Conservation (phyloP, 2,329 filamentous ascomycete species). For the Talaromyces islandicus region DNA sequence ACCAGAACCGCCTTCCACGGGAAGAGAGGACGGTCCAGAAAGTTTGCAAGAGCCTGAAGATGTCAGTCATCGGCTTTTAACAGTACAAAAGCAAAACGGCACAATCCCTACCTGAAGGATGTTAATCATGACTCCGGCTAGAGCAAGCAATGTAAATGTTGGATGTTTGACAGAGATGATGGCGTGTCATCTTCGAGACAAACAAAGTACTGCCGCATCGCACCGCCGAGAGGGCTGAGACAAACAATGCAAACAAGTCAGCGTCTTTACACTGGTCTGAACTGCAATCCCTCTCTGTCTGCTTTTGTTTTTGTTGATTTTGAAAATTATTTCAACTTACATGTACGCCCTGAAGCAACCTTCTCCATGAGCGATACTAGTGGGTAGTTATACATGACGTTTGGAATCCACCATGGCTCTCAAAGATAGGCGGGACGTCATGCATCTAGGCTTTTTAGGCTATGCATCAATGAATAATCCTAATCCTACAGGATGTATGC, state of each 20-base stretch:
- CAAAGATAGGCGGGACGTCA: neutral
- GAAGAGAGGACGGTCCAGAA: constrained; percentile 86
- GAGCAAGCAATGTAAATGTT: neutral
- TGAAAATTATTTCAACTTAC: neutral
- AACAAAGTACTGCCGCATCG: neutral
- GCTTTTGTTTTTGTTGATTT: neutral
- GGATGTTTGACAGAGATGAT: neutral
- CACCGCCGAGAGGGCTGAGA: neutral
- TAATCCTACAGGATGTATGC: neutral
- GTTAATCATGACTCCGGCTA: constrained; percentile 1
- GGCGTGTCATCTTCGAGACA: neutral
- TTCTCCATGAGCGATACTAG: neutral
- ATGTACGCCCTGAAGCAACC: neutral
- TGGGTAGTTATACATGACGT: neutral
- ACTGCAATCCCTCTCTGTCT: neutral
- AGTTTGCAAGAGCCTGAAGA: constrained; percentile 63
- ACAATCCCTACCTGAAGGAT: neutral
- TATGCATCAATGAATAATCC: neutral
- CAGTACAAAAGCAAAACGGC: neutral
- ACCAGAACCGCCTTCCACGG: constrained; percentile 97
- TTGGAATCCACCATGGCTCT: neutral
- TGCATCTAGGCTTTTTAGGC: neutral
- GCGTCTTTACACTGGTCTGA: neutral
- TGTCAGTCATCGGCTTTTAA: neutral
- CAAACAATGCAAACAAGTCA: neutral